Percentiles rank a stretch among this genome's conserved stretches.
These are phyloP conservation scores for Prunus dulcis DNA, from an alignment of 306 rosid genomes.

Conservation along the genomic window DNA sequence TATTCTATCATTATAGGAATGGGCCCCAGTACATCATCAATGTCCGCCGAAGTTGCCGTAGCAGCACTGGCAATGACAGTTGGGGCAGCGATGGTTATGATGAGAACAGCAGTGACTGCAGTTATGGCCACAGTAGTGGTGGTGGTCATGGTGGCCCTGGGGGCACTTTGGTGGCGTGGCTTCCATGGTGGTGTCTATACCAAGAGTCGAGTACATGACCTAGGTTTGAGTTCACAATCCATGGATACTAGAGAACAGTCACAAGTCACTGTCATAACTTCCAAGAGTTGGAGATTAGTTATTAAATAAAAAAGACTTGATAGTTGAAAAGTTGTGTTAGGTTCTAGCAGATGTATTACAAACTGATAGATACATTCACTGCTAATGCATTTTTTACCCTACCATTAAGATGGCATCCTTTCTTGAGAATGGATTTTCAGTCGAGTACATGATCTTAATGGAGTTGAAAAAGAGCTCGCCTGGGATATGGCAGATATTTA, in stretches of 20 bases:
- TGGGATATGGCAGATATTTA: background rate
- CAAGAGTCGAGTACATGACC: conserved; percentile 52
- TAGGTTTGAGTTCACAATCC: conserved; percentile 48
- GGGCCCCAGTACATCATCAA: conserved; percentile 63
- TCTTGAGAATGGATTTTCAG: background rate
- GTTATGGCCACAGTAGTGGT: conserved; percentile 63
- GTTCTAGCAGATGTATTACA: conserved; percentile 17
- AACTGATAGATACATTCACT: conserved; percentile 18
- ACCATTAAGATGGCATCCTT: background rate
- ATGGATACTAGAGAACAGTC: conserved; percentile 28
- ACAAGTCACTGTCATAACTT: conserved; percentile 11
- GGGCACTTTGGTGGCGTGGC: conserved; percentile 79
- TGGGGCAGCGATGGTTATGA: conserved; percentile 68
- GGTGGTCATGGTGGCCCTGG: conserved; percentile 69
- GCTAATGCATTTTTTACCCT: background rate
- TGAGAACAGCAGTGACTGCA: conserved; percentile 62
- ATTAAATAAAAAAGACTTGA: background rate
- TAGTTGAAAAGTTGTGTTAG: conserved; percentile 9
- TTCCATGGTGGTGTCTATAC: conserved; percentile 49
- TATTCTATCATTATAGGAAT: conserved; percentile 79
- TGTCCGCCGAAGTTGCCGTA: conserved; percentile 71
- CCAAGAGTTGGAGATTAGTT: conserved; percentile 9
- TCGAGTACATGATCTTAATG: background rate
- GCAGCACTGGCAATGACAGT: conserved; percentile 74
- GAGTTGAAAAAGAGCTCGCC: background rate